Evolutionary conservation across 75 land plant genomes (phyloP).

Genomic region (Ceratopteris richardii): DNA sequence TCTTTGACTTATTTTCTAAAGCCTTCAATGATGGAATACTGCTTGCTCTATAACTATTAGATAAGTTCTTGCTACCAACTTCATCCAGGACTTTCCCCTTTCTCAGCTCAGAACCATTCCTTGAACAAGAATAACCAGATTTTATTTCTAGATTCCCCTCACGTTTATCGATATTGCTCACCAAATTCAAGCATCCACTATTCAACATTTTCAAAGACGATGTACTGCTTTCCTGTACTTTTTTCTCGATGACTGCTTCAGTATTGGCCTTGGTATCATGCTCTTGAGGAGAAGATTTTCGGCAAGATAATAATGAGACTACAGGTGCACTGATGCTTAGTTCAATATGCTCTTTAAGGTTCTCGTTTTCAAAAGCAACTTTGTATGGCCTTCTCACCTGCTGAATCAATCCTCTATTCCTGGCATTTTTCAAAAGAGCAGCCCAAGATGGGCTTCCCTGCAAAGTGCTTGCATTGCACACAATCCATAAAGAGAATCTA

Average conservation of each 20-base stretch:
- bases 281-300: not conserved
- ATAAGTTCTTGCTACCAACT: no score
- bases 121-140: no score
- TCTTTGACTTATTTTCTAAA: no score
- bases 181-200: no score
- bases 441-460: constrained; percentile 58
- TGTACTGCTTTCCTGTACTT: not conserved
- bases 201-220: not conserved
- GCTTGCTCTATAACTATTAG: no score
- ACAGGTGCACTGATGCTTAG: no score
- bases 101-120: no score
- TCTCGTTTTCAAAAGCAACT: constrained; percentile 15
- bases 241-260: not conserved
- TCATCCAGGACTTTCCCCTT: no score
- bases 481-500: constrained; percentile 76
- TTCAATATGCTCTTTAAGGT: not conserved
- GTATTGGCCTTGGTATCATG: not conserved
- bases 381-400: constrained; percentile 44
- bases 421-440: constrained; percentile 69
- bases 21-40: no score
- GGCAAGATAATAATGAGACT: not conserved
- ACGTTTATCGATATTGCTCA: no score
- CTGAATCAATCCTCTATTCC: constrained; percentile 45
- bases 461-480: constrained; percentile 79
- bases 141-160: no score